Percentiles rank a stretch among this genome's conserved stretches.
Evolutionary conservation across 768 basidiomycete species (phyloP).

Genomic region (Lactifluus hygrophoroides): DNA sequence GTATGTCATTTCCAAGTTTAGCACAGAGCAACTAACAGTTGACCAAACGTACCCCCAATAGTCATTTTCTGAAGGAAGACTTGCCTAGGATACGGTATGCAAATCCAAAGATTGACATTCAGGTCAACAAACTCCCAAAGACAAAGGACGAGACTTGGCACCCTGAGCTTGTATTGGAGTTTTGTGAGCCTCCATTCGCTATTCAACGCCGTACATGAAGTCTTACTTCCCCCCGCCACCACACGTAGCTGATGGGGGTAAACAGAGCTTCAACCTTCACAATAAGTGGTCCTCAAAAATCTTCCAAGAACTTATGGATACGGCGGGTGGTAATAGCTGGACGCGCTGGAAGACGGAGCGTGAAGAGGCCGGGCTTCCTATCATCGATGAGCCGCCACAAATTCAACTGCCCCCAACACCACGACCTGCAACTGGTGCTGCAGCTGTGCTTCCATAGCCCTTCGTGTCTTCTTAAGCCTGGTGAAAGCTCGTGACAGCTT

Average conservation of each 20-base stretch:
- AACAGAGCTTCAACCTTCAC: conserved; percentile 43
- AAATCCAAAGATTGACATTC: conserved; percentile 58
- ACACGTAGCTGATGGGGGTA: conserved; percentile 42
- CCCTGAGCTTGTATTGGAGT: conserved; percentile 52
- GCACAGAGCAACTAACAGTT: neutral
- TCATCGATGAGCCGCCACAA: conserved; percentile 27
- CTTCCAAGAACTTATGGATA: conserved; percentile 60
- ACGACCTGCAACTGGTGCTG: conserved; percentile 16
- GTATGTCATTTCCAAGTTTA: conserved; percentile 32
- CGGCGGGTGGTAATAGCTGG: conserved; percentile 55
- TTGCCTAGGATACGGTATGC: conserved; percentile 70
- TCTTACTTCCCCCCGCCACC: neutral
- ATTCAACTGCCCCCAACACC: neutral
- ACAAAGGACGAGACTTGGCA: conserved; percentile 45
- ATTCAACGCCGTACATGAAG: neutral
- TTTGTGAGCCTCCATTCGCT: conserved; percentile 40
- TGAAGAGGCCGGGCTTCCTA: conserved; percentile 37
- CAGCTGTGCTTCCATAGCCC: conserved; percentile 19
- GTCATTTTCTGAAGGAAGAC: conserved; percentile 75
- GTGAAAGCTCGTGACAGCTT: neutral
- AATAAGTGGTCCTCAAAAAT: conserved; percentile 64
- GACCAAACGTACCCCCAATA: conserved; percentile 24
- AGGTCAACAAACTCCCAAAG: conserved; percentile 49
- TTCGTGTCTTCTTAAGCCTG: neutral
- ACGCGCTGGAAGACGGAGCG: conserved; percentile 43